A percentile compares a stretch with the other conserved stretches of the same genome.
Evolutionary conservation across 176 grass and related monocot genomes (phyloP).

Genomic region (Bothriochloa decipiens): DNA sequence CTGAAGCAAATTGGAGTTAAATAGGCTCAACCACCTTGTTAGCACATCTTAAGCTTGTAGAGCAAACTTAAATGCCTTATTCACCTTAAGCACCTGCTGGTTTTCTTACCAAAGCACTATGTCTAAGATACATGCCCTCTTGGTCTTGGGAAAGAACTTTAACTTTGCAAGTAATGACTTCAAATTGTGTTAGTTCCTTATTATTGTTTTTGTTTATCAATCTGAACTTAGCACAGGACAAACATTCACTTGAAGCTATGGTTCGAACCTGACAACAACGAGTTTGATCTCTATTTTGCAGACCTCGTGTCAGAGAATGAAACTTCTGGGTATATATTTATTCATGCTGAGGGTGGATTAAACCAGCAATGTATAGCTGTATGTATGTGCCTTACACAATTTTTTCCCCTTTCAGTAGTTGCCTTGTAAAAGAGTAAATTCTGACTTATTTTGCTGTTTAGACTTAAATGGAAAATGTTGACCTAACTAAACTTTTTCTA

Average conservation of each 20-base stretch:
- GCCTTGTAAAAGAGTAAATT: not conserved
- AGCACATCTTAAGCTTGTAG: not conserved
- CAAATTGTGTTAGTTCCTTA: not conserved
- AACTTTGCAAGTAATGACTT: not conserved
- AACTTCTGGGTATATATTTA: conserved; percentile 93
- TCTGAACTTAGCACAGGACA: not conserved
- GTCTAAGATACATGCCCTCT: not conserved
- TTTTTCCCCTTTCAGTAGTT: not conserved
- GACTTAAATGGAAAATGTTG: not conserved
- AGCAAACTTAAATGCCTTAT: not conserved
- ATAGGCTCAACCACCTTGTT: not conserved
- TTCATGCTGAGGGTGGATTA: conserved; percentile 95
- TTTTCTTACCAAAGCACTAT: not conserved
- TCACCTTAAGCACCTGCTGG: not conserved
- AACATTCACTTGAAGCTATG: conserved; percentile 35
- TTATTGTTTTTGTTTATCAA: not conserved
- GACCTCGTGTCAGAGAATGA: conserved; percentile 79
- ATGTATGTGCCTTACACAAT: conserved; percentile 48
- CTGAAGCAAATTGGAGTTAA: not conserved
- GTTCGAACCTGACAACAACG: conserved; percentile 14
- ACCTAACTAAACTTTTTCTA: not conserved
- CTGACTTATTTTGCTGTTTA: not conserved
- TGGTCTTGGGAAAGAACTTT: not conserved
- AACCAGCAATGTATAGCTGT: conserved; percentile 98
- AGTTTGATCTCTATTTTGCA: conserved; percentile 43